Conservation (phyloP, 2,329 filamentous ascomycete species). For the Cercospora janseana region DNA sequence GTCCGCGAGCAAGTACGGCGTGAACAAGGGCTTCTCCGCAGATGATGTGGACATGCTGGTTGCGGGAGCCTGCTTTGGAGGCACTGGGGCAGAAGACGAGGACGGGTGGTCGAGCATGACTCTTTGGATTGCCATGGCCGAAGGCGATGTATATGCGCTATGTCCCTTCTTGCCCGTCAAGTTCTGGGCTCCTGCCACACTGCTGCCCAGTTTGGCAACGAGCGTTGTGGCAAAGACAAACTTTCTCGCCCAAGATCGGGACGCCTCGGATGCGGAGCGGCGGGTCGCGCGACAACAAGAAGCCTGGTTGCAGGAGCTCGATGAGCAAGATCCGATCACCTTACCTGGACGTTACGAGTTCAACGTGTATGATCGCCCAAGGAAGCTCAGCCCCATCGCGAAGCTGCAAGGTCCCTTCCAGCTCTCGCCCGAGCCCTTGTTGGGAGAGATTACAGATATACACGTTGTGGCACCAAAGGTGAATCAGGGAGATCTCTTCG, state of each 20-base stretch:
- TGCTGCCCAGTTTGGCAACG: constrained; percentile 78
- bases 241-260: constrained; percentile 42
- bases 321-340: constrained; percentile 22
- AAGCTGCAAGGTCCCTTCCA: constrained; percentile 63
- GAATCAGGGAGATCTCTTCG: constrained; percentile 53
- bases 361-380: constrained; percentile 58
- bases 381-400: constrained; percentile 55
- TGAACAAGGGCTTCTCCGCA: constrained; percentile 79
- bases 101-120: constrained; percentile 90
- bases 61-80: constrained; percentile 85
- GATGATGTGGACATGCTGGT: constrained; percentile 93
- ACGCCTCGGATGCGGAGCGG: constrained; percentile 47
- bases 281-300: constrained; percentile 54
- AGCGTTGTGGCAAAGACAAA: constrained; percentile 72
- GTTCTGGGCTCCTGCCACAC: constrained; percentile 70
- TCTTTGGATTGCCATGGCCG: constrained; percentile 91
- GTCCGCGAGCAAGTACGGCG: constrained; percentile 68
- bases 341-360: constrained; percentile 43
- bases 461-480: constrained; percentile 56
- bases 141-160: constrained; percentile 88
- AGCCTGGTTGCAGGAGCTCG: constrained; percentile 51
- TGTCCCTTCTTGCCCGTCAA: constrained; percentile 84
- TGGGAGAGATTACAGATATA: constrained; percentile 61
- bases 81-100: constrained; percentile 57
- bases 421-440: constrained; percentile 50